phyloP scores from a whole-genome alignment of 1,139 yeast genomes.

The Taiozyma onychis region DNA sequence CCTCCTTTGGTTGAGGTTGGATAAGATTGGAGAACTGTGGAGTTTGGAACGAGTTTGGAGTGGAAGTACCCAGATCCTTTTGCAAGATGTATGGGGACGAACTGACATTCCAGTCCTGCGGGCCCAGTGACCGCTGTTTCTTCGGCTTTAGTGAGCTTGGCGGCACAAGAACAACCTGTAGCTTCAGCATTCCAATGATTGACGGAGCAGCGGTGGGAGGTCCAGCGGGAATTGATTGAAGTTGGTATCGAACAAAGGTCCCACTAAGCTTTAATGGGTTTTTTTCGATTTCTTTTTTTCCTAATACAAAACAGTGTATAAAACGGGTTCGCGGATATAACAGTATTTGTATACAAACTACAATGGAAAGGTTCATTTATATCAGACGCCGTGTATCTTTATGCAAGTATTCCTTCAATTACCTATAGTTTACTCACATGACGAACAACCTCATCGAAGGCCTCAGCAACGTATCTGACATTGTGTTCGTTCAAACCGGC shows the following conservation, averaged over 20 bases:
- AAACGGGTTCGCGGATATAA: neutral
- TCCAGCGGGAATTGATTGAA: neutral
- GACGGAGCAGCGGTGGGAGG: neutral
- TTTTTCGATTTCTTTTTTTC: neutral
- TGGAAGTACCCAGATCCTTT: slow-evolving; percentile 10
- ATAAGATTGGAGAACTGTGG: neutral
- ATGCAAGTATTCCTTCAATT: neutral
- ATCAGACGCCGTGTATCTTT: too few species aligned
- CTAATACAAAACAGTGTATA: neutral
- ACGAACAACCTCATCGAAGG: slow-evolving; percentile 76
- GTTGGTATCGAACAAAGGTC: neutral
- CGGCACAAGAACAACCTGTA: slow-evolving; percentile 36
- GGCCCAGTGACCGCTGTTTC: slow-evolving; percentile 2
- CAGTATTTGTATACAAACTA: too few species aligned
- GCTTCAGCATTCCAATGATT: slow-evolving; percentile 28
- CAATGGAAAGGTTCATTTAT: too few species aligned
- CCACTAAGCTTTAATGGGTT: neutral
- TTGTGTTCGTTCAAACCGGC: slow-evolving; percentile 87
- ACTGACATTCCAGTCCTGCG: neutral
- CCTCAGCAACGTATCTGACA: slow-evolving; percentile 72
- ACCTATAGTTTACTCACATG: slow-evolving; percentile 22
- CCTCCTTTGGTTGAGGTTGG: slow-evolving; percentile 13
- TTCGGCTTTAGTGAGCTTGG: slow-evolving; percentile 25
- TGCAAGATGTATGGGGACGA: slow-evolving; percentile 14
- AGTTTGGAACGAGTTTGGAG: slow-evolving; percentile 8